Evolutionary conservation across 371 early-diverging fungal genomes (phyloP), one percentile per base, ranked within the genome.

Genomic region (Polyrhizophydium stewartii): DNA sequence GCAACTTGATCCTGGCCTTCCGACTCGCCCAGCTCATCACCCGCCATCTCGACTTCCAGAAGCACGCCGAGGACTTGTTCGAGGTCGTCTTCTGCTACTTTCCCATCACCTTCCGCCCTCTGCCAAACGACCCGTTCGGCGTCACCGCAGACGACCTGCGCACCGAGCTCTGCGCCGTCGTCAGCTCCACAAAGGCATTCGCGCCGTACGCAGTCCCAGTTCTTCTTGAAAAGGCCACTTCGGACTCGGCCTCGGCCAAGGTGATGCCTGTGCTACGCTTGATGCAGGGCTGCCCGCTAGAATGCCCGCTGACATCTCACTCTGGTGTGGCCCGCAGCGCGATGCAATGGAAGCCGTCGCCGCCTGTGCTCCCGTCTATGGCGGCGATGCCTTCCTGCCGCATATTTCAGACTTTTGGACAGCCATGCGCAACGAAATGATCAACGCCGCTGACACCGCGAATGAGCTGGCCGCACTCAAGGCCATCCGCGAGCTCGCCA

Each of bases 81-180:
- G 96, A 98, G 62, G 89, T 93, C 22, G 85, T 92, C 28, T 97
- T 92, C 62, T 96, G 96, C 78, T 98, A 98, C 78, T 98, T 98
- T 67, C 99, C 99, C 0, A 97, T 98, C 68, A 97, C 99, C 1
- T 98, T 96, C 73, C 88, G 89, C 70, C 90, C 95, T 9, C 92
- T 94, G 0, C 93, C 93, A 37, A 91, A 91, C 64, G 98, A 96
- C 76, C 89, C 92, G 1, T 90, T 89, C 57, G 93, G 92, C 22
- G 91, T 98, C 52, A 90, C 98, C 13, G 85, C 96, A 3, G 92
- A 92, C 22, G 87, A 93, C 71, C 76, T 98, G 32, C 95, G 96
- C 70, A 46, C 73, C 17, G 85, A 85, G 22, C 73, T 94, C 46
- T 59, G 70, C n/a, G 59, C 55, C n/a, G 57, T 57, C 19, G 59